Evolutionary conservation across 768 basidiomycete genomes (phyloP).

Genomic region (Xerocomellus intermedius): DNA sequence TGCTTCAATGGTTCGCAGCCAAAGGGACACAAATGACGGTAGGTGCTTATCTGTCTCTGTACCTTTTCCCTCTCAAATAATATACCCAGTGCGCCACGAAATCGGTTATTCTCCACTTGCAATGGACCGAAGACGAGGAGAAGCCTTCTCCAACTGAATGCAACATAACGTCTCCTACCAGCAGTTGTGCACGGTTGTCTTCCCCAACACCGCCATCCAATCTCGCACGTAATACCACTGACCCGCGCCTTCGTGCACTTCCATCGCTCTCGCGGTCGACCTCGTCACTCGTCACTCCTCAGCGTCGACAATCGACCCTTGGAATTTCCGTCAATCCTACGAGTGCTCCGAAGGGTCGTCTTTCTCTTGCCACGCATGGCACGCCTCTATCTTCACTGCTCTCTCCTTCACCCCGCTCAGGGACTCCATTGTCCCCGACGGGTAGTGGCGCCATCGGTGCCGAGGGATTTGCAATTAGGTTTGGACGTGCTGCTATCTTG

Average conservation of each 20-base stretch:
- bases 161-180: conserved; percentile 26
- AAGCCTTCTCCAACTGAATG: conserved; percentile 17
- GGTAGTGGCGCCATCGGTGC: conserved; percentile 22
- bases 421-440: conserved; percentile 34
- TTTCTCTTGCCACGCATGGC: conserved; percentile 40
- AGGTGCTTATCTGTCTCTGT: conserved; percentile 21
- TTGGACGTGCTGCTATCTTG: conserved; percentile 71
- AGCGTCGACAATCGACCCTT: conserved; percentile 34
- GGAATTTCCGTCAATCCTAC: conserved; percentile 36
- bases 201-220: conserved; percentile 27
- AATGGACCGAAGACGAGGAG: conserved; percentile 75
- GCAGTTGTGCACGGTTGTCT: conserved; percentile 22
- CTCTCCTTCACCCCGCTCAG: conserved; percentile 30
- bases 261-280: conserved; percentile 56
- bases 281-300: conserved; percentile 44
- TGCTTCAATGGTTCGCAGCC: conserved; percentile 93
- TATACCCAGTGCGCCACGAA: conserved; percentile 79
- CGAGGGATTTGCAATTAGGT: conserved; percentile 46
- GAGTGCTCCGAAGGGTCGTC: conserved; percentile 42
- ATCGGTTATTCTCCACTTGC: conserved; percentile 78
- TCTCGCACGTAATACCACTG: conserved; percentile 16
- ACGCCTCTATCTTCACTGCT: conserved; percentile 39
- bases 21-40: conserved; percentile 91
- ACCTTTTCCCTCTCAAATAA: background rate
- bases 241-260: conserved; percentile 44